A percentile compares a stretch with the other conserved stretches of the same genome.
Conservation (phyloP, 2,329 filamentous ascomycete genomes). For the Apiospora aurea region DNA sequence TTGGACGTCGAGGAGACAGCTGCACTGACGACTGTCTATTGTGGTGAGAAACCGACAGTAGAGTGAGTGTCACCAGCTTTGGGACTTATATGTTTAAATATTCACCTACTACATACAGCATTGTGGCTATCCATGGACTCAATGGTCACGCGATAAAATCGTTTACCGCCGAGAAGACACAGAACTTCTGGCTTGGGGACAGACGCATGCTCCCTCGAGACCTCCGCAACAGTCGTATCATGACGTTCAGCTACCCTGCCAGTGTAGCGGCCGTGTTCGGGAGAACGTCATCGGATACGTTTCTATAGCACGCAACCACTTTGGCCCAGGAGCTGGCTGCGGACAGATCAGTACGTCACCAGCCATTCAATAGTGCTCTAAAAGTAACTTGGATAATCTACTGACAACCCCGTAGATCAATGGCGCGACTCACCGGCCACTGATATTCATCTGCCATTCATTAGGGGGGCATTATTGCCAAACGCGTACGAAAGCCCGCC, state of each 20-base stretch:
- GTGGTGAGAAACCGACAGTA: neutral
- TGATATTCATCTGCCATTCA: neutral
- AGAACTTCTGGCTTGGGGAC: conserved; percentile 27
- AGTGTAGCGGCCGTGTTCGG: conserved; percentile 25
- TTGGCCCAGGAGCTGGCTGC: conserved; percentile 27
- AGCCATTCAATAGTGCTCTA: no score
- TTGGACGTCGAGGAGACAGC: neutral
- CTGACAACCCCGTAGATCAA: neutral
- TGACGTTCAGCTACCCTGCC: conserved; percentile 29
- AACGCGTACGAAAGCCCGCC: neutral
- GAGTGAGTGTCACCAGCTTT: neutral
- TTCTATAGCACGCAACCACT: conserved; percentile 27
- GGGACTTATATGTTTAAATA: no score
- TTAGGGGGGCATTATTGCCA: neutral
- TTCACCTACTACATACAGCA: conserved; percentile 10
- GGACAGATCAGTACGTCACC: conserved; percentile 26
- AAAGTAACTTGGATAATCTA: no score
- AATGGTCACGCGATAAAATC: conserved; percentile 27
- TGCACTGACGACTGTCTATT: neutral
- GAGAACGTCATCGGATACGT: conserved; percentile 25
- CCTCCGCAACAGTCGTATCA: conserved; percentile 25
- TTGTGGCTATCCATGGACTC: conserved; percentile 28
- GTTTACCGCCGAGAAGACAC: conserved; percentile 23
- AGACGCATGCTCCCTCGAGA: conserved; percentile 28
- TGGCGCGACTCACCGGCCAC: neutral